phyloP scores from a whole-genome alignment of 768 basidiomycete species.

The Psilocybe cyanescens region DNA sequence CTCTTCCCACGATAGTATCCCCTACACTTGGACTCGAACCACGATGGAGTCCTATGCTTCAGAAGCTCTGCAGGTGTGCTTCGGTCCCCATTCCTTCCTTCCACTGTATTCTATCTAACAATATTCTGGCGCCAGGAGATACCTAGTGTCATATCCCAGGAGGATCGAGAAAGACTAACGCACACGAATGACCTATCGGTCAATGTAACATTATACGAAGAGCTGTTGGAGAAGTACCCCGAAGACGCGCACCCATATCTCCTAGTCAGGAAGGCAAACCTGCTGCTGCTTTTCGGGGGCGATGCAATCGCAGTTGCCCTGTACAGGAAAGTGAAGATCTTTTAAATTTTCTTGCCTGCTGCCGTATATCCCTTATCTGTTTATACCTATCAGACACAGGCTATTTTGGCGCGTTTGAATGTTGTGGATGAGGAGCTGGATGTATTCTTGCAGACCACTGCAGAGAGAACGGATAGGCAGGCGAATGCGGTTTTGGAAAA shows the following conservation, averaged over 20 bases:
- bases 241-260: slow-evolving; percentile 17
- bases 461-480: neutral
- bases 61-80: slow-evolving; percentile 15
- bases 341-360: neutral
- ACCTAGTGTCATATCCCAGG: slow-evolving; percentile 18
- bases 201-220: slow-evolving; percentile 19
- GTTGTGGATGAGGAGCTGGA: slow-evolving; percentile 1
- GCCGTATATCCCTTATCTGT: neutral
- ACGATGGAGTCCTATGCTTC: slow-evolving; percentile 16
- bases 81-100: neutral
- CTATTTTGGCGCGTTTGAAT: slow-evolving; percentile 14
- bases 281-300: slow-evolving; percentile 7
- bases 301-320: slow-evolving; percentile 19
- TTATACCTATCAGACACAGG: slow-evolving; percentile 15
- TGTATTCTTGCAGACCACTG: neutral
- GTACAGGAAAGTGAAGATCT: slow-evolving; percentile 19
- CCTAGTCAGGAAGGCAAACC: slow-evolving; percentile 17
- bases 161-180: slow-evolving; percentile 18
- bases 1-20: neutral
- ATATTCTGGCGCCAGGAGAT: slow-evolving; percentile 13
- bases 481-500: neutral
- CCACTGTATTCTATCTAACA: neutral
- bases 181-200: slow-evolving; percentile 3
- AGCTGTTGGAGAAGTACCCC: slow-evolving; percentile 23
- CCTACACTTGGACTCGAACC: neutral